phyloP scores from a whole-genome alignment of 768 basidiomycete species.

The Amanita thiersii region DNA sequence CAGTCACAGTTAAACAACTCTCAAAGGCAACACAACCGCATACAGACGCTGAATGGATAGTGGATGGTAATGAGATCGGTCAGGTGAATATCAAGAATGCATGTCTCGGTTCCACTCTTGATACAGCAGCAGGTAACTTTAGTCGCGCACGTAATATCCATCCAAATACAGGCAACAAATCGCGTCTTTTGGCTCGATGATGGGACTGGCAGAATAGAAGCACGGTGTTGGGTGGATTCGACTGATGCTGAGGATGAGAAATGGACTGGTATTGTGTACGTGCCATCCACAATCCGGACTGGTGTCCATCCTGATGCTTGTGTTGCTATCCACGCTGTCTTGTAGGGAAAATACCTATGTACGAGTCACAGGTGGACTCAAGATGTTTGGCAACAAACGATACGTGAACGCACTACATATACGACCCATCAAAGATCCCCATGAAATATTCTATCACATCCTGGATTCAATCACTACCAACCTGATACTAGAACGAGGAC shows the following conservation, averaged over 20 bases:
- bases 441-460: constrained; percentile 79
- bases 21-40: constrained; percentile 73
- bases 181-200: constrained; percentile 77
- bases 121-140: constrained; percentile 47
- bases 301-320: neutral
- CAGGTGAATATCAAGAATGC: constrained; percentile 42
- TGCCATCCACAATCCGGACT: too few relatives aligned
- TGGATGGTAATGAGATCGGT: constrained; percentile 75
- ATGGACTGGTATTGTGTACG: constrained; percentile 39
- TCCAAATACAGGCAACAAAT: constrained; percentile 72
- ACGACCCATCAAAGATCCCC: constrained; percentile 54
- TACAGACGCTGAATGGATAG: constrained; percentile 80
- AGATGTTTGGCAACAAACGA: constrained; percentile 72
- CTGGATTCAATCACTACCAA: constrained; percentile 68
- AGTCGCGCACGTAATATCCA: constrained; percentile 64
- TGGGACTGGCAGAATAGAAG: constrained; percentile 73
- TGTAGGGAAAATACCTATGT: constrained; percentile 70
- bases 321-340: constrained; percentile 4
- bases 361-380: constrained; percentile 74
- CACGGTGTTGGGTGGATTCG: constrained; percentile 77
- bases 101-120: constrained; percentile 5
- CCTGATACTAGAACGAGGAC: constrained; percentile 57
- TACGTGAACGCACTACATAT: constrained; percentile 78
- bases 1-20: constrained; percentile 53
- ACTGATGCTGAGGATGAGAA: constrained; percentile 46